A percentile compares a stretch with the other conserved stretches of the same genome.
Evolutionary conservation across 345 rosid genomes (phyloP).

Genomic region (Dimocarpus longan): DNA sequence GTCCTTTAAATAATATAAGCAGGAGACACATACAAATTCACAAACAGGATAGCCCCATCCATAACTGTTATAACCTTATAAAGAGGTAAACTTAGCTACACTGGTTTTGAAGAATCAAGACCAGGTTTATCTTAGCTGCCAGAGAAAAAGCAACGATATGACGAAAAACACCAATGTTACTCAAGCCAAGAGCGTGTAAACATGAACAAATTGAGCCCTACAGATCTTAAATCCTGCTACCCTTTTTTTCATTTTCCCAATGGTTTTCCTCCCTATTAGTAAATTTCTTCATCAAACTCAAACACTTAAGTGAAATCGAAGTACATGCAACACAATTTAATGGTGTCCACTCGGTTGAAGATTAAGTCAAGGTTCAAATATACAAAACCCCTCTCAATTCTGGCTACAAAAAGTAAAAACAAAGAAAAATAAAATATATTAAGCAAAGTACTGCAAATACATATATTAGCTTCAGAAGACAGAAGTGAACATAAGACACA

Average conservation of each 20-base stretch:
- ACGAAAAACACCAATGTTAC: neutral
- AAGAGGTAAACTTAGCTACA: neutral
- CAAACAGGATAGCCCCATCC: neutral
- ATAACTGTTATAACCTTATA: neutral
- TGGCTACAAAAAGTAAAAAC: neutral
- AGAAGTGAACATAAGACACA: conserved; percentile 20
- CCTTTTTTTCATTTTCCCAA: neutral
- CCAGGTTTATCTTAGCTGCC: neutral
- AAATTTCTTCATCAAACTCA: neutral
- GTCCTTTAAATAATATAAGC: neutral
- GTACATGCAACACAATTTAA: neutral
- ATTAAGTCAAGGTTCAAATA: neutral
- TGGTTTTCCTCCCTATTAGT: neutral
- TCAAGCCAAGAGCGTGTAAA: neutral
- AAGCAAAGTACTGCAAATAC: neutral
- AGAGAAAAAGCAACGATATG: neutral
- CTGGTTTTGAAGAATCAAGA: neutral
- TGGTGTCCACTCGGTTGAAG: neutral
- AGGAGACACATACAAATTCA: neutral
- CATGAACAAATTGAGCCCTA: neutral
- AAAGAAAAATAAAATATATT: neutral
- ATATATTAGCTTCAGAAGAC: neutral
- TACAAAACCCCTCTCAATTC: neutral
- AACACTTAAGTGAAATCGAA: neutral
- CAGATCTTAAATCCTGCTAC: neutral